Evolutionary conservation across 2,329 filamentous ascomycete species (phyloP).

Genomic region (Xylaria sp.): DNA sequence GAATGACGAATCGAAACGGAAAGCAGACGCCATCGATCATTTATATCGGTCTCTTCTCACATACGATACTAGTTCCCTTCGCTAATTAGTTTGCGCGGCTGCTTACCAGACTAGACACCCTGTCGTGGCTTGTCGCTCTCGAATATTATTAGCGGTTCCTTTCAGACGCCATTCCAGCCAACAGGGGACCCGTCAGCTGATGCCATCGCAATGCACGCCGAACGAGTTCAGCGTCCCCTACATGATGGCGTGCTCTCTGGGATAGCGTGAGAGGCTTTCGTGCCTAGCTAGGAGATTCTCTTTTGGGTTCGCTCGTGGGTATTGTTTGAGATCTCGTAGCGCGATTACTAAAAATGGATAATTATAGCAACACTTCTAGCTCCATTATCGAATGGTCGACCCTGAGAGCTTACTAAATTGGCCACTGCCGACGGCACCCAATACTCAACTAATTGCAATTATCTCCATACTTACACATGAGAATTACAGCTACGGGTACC

Average conservation of each 20-base stretch:
- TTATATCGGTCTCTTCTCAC: constrained; percentile 22
- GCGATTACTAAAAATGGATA: constrained; percentile 36
- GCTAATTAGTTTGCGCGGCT: constrained; percentile 11
- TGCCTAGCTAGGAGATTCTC: neutral
- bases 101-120: constrained; percentile 17
- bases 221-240: neutral
- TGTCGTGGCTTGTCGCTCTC: constrained; percentile 5
- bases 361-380: constrained; percentile 32
- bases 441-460: constrained; percentile 8
- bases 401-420: constrained; percentile 34
- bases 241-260: constrained; percentile 15
- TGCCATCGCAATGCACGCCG: constrained; percentile 24
- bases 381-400: constrained; percentile 27
- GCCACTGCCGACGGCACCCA: constrained; percentile 20
- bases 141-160: constrained; percentile 27
- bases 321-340: constrained; percentile 5
- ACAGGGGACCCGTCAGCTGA: constrained; percentile 28
- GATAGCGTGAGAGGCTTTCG: constrained; percentile 10
- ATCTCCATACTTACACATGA: neutral
- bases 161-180: constrained; percentile 4
- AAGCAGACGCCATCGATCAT: constrained; percentile 14
- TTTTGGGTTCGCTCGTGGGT: constrained; percentile 9
- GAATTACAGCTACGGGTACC: neutral
- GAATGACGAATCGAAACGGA: constrained; percentile 22
- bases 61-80: constrained; percentile 6